Evolutionary conservation across 768 basidiomycete species (phyloP), one percentile per base, ranked within the genome.

Genomic region (Holtermannia corniformis): DNA sequence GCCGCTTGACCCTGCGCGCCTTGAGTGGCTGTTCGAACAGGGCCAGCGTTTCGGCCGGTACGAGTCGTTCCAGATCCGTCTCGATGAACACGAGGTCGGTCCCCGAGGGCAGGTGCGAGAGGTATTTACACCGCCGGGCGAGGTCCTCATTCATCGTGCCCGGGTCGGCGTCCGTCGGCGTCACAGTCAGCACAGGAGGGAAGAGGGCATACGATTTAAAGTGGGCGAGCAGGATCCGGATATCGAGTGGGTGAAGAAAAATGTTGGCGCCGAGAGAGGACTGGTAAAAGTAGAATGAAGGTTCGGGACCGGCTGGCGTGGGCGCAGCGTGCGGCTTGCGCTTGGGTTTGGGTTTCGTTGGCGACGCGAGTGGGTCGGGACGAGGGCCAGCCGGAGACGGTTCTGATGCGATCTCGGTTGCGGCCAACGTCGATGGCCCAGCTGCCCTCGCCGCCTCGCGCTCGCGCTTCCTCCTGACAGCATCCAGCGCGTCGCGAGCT

Each of bases 241-340:
- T 96, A 69, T 99, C 93, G 25, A 99, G 79, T 2, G 93, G 93
- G 64, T 95, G 90, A 11, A 99, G 81, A 77, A 87, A 99, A 60
- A 95, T 78, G 10, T 89, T 86, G 52, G 86, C 77, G 12, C 95
- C 95, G 1, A 87, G 86, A 0, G 88, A 82, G 16, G 90, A 86
- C 71, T 97, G 95, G 71, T 97, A 99, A 73, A 86, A 99, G 68
- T 86, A 91, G 74, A 93, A 99, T 7, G 88, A 85, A 10, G 87
- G 85, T 14, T 86, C 85, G 16, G 86, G 86, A 16, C 85, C 86
- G 2, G 87, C 86, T 1, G 86, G 86, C 0, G 87, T 86, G 14
- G 50, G 56, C 24, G 55, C 27, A 3, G 41, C 37, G 11, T 55
- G 54, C 2, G 52, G 49, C 37, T 54, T 51, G 28, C 44, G 50